Percentiles rank a stretch among this genome's conserved stretches.
Evolutionary conservation across 2,329 filamentous ascomycete genomes (phyloP).

Genomic region (Thelonectria blattea): DNA sequence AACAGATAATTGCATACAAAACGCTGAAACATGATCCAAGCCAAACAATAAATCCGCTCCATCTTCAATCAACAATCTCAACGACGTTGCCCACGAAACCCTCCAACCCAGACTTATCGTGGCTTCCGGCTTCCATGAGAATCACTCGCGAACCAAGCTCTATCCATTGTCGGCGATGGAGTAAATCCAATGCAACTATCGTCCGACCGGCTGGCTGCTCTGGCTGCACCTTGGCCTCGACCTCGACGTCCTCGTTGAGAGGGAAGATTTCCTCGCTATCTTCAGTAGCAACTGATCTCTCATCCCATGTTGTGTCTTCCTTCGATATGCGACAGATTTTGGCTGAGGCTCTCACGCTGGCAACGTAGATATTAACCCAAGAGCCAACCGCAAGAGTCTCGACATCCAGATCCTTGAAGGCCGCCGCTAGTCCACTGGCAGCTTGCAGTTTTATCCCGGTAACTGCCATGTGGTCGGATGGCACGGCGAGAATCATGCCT

Average conservation of each 20-base stretch:
- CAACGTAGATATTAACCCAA: constrained; percentile 82
- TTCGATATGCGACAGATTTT: constrained; percentile 67
- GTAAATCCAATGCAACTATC: constrained; percentile 70
- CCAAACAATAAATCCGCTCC: constrained; percentile 21
- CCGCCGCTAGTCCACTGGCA: constrained; percentile 72
- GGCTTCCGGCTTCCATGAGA: constrained; percentile 73
- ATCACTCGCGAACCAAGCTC: constrained; percentile 73
- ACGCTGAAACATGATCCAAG: constrained; percentile 12
- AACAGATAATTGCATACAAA: constrained; percentile 13
- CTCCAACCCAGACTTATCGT: constrained; percentile 70
- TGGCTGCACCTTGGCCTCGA: constrained; percentile 38
- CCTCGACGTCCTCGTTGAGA: constrained; percentile 56
- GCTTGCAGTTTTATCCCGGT: constrained; percentile 66
- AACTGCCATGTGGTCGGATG: constrained; percentile 63
- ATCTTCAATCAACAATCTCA: constrained; percentile 61
- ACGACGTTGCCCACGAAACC: constrained; percentile 74
- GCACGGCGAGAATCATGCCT: constrained; percentile 80
- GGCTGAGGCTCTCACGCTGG: constrained; percentile 83
- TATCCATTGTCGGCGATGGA: constrained; percentile 75
- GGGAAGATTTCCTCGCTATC: constrained; percentile 64
- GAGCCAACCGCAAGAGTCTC: constrained; percentile 69
- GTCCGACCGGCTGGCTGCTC: constrained; percentile 41
- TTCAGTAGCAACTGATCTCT: constrained; percentile 41
- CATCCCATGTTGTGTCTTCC: constrained; percentile 32
- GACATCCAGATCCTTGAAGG: constrained; percentile 69